Base-by-base conservation (phyloP, 768 basidiomycete species). In the Russula foetens region DNA sequence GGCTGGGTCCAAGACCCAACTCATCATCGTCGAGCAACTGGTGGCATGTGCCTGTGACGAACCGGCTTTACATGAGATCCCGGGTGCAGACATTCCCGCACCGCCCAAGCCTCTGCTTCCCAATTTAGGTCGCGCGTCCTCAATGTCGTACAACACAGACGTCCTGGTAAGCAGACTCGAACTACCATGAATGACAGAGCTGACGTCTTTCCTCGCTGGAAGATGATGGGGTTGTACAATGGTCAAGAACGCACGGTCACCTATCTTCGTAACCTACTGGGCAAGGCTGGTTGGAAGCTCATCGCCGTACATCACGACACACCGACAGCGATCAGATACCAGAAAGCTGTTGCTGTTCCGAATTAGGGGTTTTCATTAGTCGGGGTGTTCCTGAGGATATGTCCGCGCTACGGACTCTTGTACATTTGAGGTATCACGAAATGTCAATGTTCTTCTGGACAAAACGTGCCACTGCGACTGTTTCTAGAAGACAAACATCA, bases 1-100 rank as follows among this genome's bases (percentile, higher is more conserved):
- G 19, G 67, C 71, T 0, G 58, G 41, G 5, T 63, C 67, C 1
- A 55, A 60, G 43, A 71, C 70, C 11, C 69, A 66, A 29, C 57
- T 73, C 15, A 28, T 73, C 51, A 48, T 72, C 28, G 58, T 71
- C 33, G 71, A 71, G 43, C 62, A 59, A 39, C 59, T 67, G 29
- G 63, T 67, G 26, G 39, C 63, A 6, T 67, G 66, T 45, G 68
- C 67, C 7, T 71, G 71, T 55, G 60, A 56, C 2, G 66, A 67
- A 39, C 56, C 61, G 11, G 45, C 49, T 3, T 28, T 29, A 17
- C 45, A 53, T 3, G 57, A 62, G 28, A 67, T 67, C 17, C 58
- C 63, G 4, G 66, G 66, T 14, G 58, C 58, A 15, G 51, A 50
- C 29, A 33, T 58, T 7, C 60, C 66, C 6, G 33, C 29, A 15